Evolutionary conservation across 768 basidiomycete genomes (phyloP).

Genomic region (Guyanaporus albipodus): DNA sequence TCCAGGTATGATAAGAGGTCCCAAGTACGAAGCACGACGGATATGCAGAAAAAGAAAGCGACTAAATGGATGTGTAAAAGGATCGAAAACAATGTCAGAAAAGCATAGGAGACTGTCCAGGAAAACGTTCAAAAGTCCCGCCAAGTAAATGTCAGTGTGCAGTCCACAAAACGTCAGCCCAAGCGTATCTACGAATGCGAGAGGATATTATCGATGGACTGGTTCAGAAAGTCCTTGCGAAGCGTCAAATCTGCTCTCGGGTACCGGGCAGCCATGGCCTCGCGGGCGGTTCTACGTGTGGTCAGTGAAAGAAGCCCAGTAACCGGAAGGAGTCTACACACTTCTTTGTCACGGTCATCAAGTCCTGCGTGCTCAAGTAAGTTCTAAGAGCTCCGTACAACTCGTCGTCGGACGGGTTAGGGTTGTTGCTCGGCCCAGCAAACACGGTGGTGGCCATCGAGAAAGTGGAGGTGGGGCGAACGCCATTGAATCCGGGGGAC

Average conservation of each 20-base stretch:
- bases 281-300: constrained; percentile 51
- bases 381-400: constrained; percentile 50
- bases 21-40: constrained; percentile 1
- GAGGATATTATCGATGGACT: constrained; percentile 62
- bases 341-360: constrained; percentile 74
- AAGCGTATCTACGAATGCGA: constrained; percentile 42
- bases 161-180: constrained; percentile 5
- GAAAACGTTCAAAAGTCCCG: constrained; percentile 3
- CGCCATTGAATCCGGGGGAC: constrained; percentile 29
- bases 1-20: no score
- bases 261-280: constrained; percentile 58
- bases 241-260: constrained; percentile 59
- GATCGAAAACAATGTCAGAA: constrained; percentile 1
- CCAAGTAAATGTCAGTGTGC: constrained; percentile 1
- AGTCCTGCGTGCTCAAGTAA: constrained; percentile 60
- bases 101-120: constrained; percentile 3
- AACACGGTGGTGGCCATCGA: constrained; percentile 59
- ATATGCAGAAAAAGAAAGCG: constrained; percentile 6
- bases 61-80: constrained; percentile 1
- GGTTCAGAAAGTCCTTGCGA: constrained; percentile 62
- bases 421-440: constrained; percentile 45
- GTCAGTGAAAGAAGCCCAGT: not conserved
- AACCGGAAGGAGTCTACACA: constrained; percentile 27
- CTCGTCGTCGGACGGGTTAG: constrained; percentile 60
- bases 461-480: constrained; percentile 53